Evolutionary conservation across 371 early-diverging fungal species (phyloP), one percentile per base, ranked within the genome.

Genomic region (Rhizopus microsporus): DNA sequence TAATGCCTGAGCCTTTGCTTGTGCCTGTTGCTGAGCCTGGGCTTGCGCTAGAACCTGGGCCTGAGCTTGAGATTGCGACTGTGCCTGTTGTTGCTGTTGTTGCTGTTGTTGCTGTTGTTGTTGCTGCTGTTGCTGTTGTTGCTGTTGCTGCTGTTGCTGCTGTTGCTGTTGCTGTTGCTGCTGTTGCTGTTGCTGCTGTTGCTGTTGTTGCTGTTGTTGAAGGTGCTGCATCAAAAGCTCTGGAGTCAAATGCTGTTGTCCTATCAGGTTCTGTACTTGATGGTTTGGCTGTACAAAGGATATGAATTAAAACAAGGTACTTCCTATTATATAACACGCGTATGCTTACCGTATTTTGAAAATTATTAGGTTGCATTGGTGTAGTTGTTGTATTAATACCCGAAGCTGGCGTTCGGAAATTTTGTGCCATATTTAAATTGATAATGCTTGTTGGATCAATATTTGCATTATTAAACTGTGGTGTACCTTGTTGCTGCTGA

Each of bases 191-290:
- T 51, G 56, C 3, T 33, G 58, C 33, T 66, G 59, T 33, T 52
- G 55, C 8, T 60, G 72, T 5, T 51, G 51, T 10, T 52, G 55
- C 16, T 44, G 64, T 39, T 54, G 71, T 35, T 68, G 59, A 37
- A 65, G 60, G 30, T 69, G 61, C 35, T 65, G 65, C 65, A 65
- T 60, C 10, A 60, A 32, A 38, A 65, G 39, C 42, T 65, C 65
- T 12, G 60, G 60, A 10, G 48, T 65, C 33, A 65, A 16, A 17
- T 59, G 65, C 47, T 61, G 59, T 13, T 60, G 59, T 9, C 5
- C 29, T 17, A 30, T 42, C 38, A 43, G 40, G 4, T 16, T 34
- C 13, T 29, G 7, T 17, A 30, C 45, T 34, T 45, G 13, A 4
- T 46, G 46, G 29, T 37, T 15, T 39, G 44, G 32, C 38, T 38